Base-by-base conservation (phyloP, 345 rosid genomes). In the Euphorbia tirucalli region DNA sequence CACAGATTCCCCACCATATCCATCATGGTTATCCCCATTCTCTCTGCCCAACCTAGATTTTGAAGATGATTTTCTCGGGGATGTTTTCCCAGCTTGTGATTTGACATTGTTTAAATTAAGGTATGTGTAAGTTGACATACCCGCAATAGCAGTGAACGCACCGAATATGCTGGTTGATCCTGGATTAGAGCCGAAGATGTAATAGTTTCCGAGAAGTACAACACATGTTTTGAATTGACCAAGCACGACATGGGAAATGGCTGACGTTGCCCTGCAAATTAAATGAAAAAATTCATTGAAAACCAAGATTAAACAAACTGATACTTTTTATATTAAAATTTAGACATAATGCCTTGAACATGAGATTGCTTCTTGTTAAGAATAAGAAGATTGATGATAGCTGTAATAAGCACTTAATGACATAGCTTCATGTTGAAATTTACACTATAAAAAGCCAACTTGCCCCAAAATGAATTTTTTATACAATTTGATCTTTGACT, bases 181-280 rank as follows among this genome's bases (percentile, higher is more conserved):
- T 3, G 95, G 95, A 75, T 87, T 87, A 22, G 95, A 81, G 30
- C 85, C 82, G 16, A 89, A 87, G 11, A 89, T 44, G 71, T 86
- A 86, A 66, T 54, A 89, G 57, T 84, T 89, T 46, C 95, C 92
- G 0, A 89, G 85, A 66, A 89, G 89, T 65, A 89, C 68, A 69
- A 87, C 81, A 31, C 95, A 89, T 1, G 95, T 89, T 81, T 89
- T 89, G 83, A 89, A 89, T 75, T 89, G 95, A 72, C 95, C 95
- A 1, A 86, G 89, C 71, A 89, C 92, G 2, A 89, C 92, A 18
- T 87, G 95, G 21, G 95, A 83, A 43, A 83, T 77, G 19, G 95
- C 89, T 27, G 95, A 89, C 8, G 95, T 89, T n/a, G 90, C 90
- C 71, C 92, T 89, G 88, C 21, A 65, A 75, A 54, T 9, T 37